Base-by-base conservation (phyloP, 2,329 filamentous ascomycete species). In the Akanthomyces muscarius region DNA sequence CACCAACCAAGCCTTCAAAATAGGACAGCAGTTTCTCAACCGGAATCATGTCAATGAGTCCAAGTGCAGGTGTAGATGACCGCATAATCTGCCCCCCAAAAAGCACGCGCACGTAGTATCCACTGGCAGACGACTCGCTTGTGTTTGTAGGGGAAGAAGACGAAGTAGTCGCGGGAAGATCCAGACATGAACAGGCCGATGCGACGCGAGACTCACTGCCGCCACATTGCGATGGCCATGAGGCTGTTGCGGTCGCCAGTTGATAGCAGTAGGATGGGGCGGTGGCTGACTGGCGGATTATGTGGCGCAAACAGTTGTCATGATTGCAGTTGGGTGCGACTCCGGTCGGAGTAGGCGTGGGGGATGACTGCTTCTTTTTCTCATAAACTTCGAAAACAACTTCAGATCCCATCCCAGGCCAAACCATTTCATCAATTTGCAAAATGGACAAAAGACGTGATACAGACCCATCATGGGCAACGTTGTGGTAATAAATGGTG, bases 341-440 rank as follows among this genome's bases (percentile, higher is more conserved):
- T 33, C 61, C 57, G 16, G 68, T 66, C 30, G 64, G n/a, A 8
- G 68, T 68, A 30, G 69, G 60, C 38, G 65, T 66, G 1, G 66
- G 63, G 1, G 25, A 30, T 18, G 28, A 62, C 11, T 55, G 52
- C 16, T 30, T 62, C 48, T 72, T 71, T 68, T 77, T 80, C 68
- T 74, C 77, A 69, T 87, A 92, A 36, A 93, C 71, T 76, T 94
- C 90, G 71, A 93, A 92, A 0, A 92, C 84, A 0, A 94, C 80
- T 75, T 94, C 90, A 11, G 85, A 80, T 0, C 90, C 90, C 90
- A 94, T 92, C 0, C 90, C 90, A 0, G 90, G 90, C 90, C 90
- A 94, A 1, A 92, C 86, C 90, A 94, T 94, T 59, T 80, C 73
- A 25, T 91, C 87, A 1, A 89, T 70, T 75, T 94, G 90, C 70